These are phyloP conservation scores for Tolypocladium tropicale DNA, from an alignment of 2,329 filamentous ascomycete species.

Conservation along the genomic window DNA sequence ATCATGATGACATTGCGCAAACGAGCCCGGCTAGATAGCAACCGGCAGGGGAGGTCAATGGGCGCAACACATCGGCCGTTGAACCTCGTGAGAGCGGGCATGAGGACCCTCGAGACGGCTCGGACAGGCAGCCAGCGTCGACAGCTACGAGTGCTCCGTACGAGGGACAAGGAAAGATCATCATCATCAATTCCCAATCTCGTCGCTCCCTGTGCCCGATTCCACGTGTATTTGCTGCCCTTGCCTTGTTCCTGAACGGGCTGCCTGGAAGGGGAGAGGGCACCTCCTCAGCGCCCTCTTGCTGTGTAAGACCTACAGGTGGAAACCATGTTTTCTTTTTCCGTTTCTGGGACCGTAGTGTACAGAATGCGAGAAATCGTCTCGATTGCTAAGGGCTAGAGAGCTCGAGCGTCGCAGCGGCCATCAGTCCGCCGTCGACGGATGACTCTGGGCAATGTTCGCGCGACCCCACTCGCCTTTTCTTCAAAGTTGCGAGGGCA, in stretches of 20 bases:
- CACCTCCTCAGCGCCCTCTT: constrained; percentile 1
- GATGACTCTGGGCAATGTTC: background rate
- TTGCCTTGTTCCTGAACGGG: constrained; percentile 1
- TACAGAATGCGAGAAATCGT: background rate
- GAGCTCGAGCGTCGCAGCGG: background rate
- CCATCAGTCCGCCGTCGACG: background rate
- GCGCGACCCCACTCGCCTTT: background rate
- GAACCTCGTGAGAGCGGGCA: background rate
- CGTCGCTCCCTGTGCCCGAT: background rate
- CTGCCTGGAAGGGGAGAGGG: background rate
- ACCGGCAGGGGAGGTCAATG: background rate
- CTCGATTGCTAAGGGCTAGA: background rate
- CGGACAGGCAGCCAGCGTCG: background rate
- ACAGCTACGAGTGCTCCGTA: background rate
- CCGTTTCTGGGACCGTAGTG: background rate
- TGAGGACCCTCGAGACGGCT: background rate
- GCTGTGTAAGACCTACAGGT: constrained; percentile 10
- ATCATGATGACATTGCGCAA: background rate
- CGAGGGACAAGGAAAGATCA: background rate
- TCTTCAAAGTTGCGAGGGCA: background rate
- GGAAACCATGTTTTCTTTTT: constrained; percentile 5
- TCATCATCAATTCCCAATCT: background rate
- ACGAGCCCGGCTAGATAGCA: too few species aligned
- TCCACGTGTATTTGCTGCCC: background rate
- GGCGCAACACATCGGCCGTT: background rate